Evolutionary conservation across 1,284 basidiomycete species (phyloP), one percentile per base, ranked within the genome.

Genomic region (Serendipita sp.): DNA sequence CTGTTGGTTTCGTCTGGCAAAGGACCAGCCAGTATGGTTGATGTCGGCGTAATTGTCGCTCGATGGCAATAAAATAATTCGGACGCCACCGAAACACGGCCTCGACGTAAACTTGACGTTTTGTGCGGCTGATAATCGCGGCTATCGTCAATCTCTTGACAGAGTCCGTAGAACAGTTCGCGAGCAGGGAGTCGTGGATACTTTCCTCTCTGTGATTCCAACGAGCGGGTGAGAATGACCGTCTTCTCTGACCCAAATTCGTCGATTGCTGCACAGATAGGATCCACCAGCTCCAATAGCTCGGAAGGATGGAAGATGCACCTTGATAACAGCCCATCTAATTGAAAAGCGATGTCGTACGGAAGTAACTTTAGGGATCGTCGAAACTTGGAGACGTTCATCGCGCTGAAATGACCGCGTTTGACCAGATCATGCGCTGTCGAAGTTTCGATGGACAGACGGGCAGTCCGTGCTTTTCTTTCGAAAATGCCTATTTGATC

Each of bases 1-100:
- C 84, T 74, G 67, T 88, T 89, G 0, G 82, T 83, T 29, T 81
- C 79, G 66, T 87, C 84, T 1, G 76, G 77, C 65, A 78, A 78
- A 1, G 85, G 85, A 0, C 87, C 87, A 47, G 80, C 78, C 30
- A 86, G 73, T 50, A 71, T 68, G 65, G 82, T 76, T 0, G 77
- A 74, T 0, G 84, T 85, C 0, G 85, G 85, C 0, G 84, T 83
- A 49, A 86, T 71, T 3, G 71, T 75, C 60, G 81, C 77, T 67
- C 83, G 82, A 38, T 79, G 72, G 55, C 17, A 17, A 17, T 30
- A n/a, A 49, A 49, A 49, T 5, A 15, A 5, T n/a, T 49, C 29
- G 17, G 47, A 30, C 5, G 47, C 29, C 8, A 10, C 29, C 29
- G 15, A 8, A 15, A 6, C 17, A 49, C n/a, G 17, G 47, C 15